Base-by-base conservation (phyloP, 192 early-diverging fungal species). In the Entomortierella lignicola region DNA sequence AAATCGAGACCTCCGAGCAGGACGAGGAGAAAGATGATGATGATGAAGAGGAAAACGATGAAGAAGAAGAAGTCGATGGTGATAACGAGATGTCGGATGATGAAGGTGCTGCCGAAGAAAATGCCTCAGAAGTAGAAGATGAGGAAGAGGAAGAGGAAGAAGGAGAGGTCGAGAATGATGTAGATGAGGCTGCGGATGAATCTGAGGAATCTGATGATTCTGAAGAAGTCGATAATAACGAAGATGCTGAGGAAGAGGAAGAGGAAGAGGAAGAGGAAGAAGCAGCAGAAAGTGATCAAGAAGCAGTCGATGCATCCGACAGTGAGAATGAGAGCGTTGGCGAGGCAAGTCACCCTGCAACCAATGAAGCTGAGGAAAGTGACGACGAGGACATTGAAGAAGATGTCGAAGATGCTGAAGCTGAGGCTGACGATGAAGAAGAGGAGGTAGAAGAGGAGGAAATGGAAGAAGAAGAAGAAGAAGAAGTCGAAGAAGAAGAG, bases 71-170 rank as follows among this genome's bases (percentile, higher is more conserved):
- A 1, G 69, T 25, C 17, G 43, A 63, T 37, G 47, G 29, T 1
- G 47, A 60, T 18, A 63, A 54, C 23, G 55, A 57, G 17, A 30
- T 58, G 8, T 21, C 25, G 2, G 61, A 0, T 5, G 17, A 5
- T 15, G 63, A 42, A 13, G 53, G 27, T 8, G 50, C 41, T 10
- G 66, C 44, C 2, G 66, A 31, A 8, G 55, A 34, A 2, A 44
- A 58, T n/a, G 43, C 25, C 43, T 54, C 52, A 51, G 50, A n/a
- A n/a, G 60, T 63, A 26, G 57, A 27, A 15, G 37, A 59, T 25
- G 55, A 72, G 2, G 59, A 53, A 13, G 53, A 63, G n/a, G n/a
- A n/a, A n/a, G n/a, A n/a, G 41, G 69, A 71, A 37, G 60, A 30
- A 31, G 67, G 43, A 1, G 67, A 20, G 10, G 55, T 25, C 18